phyloP scores from a whole-genome alignment of 495 filamentous ascomycete genomes.

The Podospora fimiseda region DNA sequence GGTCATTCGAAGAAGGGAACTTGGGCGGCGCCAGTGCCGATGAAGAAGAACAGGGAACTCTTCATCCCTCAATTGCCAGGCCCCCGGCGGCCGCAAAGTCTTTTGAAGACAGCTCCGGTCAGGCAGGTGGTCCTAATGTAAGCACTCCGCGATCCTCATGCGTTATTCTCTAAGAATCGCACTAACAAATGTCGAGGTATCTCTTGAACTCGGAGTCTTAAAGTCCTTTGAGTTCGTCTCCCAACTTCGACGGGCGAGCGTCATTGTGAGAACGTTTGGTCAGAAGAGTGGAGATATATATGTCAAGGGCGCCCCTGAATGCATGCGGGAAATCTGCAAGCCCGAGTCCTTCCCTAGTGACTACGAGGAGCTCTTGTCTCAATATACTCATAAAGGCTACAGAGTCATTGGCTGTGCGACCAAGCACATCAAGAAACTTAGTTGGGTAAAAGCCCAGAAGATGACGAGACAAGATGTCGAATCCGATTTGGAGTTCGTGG shows the following conservation, averaged over 20 bases:
- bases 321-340: slow-evolving; percentile 85
- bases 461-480: slow-evolving; percentile 84
- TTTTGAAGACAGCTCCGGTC: slow-evolving; percentile 37
- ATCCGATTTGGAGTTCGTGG: slow-evolving; percentile 72
- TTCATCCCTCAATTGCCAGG: slow-evolving; percentile 75
- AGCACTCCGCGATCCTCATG: too few relatives aligned
- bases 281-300: slow-evolving; percentile 73
- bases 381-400: slow-evolving; percentile 93
- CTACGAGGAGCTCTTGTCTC: slow-evolving; percentile 77
- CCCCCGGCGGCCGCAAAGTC: slow-evolving; percentile 61
- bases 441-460: slow-evolving; percentile 90
- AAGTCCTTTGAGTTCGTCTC: slow-evolving; percentile 96
- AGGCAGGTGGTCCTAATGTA: slow-evolving; percentile 31
- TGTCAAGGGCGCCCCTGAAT: slow-evolving; percentile 96
- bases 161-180: too few relatives aligned
- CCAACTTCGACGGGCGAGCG: slow-evolving; percentile 87
- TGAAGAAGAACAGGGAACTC: slow-evolving; percentile 58
- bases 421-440: slow-evolving; percentile 76
- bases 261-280: slow-evolving; percentile 81
- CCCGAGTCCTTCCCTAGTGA: slow-evolving; percentile 77
- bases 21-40: slow-evolving; percentile 50
- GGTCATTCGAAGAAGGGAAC: slow-evolving; percentile 85
- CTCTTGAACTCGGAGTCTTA: slow-evolving; percentile 76
- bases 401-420: slow-evolving; percentile 96
- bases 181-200: too few relatives aligned